Percentiles rank a stretch among this genome's conserved stretches.
Evolutionary conservation across 495 filamentous ascomycete species (phyloP).

Genomic region (Xylaria palmicola): DNA sequence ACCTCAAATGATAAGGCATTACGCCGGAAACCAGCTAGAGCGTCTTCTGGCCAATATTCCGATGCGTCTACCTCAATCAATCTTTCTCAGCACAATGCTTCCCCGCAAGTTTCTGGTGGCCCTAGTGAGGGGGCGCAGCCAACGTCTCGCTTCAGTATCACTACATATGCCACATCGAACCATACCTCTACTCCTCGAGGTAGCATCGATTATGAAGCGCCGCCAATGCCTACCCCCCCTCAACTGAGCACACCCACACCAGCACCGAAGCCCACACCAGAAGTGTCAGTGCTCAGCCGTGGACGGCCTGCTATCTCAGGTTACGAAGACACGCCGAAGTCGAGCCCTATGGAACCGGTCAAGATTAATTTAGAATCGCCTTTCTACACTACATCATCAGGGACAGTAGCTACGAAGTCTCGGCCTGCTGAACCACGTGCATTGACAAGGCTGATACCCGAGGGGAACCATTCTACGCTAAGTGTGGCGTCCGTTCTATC

Average conservation of each 20-base stretch:
- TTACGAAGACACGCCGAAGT: constrained; percentile 21
- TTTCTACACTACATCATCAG: constrained; percentile 18
- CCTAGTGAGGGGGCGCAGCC: constrained; percentile 48
- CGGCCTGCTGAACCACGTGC: constrained; percentile 17
- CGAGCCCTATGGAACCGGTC: constrained; percentile 20
- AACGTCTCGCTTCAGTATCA: constrained; percentile 69
- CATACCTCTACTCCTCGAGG: constrained; percentile 57
- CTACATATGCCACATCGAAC: constrained; percentile 62
- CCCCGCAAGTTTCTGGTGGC: constrained; percentile 19
- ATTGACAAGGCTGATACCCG: constrained; percentile 12
- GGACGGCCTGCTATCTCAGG: constrained; percentile 30
- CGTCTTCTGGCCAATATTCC: constrained; percentile 24
- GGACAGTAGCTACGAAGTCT: background rate
- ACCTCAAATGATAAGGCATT: constrained; percentile 31
- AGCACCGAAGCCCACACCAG: background rate
- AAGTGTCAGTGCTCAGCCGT: constrained; percentile 38
- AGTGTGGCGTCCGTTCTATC: constrained; percentile 20
- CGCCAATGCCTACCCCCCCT: constrained; percentile 34
- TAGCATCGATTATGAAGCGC: constrained; percentile 44
- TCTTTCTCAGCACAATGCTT: constrained; percentile 32
- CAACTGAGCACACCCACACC: constrained; percentile 25
- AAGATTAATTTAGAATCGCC: constrained; percentile 29
- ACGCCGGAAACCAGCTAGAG: constrained; percentile 41
- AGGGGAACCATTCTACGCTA: constrained; percentile 7
- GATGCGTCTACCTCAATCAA: constrained; percentile 39